Evolutionary conservation across 164 flowering plant genomes (phyloP).

Genomic region (Kingdonia uniflora): DNA sequence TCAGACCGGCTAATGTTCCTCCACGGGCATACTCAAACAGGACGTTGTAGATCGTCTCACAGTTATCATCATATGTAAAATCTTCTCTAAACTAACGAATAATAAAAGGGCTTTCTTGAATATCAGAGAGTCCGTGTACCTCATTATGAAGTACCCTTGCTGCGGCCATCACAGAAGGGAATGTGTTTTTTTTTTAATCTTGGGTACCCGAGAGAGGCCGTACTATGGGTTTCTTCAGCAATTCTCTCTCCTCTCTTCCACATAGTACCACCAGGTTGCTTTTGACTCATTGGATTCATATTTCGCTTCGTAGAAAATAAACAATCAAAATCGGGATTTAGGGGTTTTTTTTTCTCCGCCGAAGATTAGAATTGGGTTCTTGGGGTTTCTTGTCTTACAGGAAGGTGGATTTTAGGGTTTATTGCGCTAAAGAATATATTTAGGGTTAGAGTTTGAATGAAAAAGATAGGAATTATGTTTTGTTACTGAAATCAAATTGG

Average conservation of each 20-base stretch:
- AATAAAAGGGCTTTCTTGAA: constrained; percentile 2
- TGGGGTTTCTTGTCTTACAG: too few species aligned
- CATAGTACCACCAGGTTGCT: neutral
- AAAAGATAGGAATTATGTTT: too few species aligned
- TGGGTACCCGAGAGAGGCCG: neutral
- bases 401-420: too few species aligned
- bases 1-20: neutral
- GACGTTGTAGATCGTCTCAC: constrained; percentile 2
- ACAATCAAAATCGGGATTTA: too few species aligned
- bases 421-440: too few species aligned
- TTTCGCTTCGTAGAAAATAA: too few species aligned
- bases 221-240: neutral
- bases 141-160: constrained; percentile 1
- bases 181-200: neutral
- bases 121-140: neutral
- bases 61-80: neutral
- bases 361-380: too few species aligned
- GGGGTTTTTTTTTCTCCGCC: too few species aligned
- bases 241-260: neutral
- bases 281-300: too few species aligned
- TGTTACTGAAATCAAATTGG: too few species aligned
- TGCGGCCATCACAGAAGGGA: neutral
- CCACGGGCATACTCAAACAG: neutral
- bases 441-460: too few species aligned
- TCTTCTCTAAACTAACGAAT: neutral